These are phyloP conservation scores for Odontarrhena argentea DNA, from an alignment of 345 rosid species.

Conservation along the genomic window DNA sequence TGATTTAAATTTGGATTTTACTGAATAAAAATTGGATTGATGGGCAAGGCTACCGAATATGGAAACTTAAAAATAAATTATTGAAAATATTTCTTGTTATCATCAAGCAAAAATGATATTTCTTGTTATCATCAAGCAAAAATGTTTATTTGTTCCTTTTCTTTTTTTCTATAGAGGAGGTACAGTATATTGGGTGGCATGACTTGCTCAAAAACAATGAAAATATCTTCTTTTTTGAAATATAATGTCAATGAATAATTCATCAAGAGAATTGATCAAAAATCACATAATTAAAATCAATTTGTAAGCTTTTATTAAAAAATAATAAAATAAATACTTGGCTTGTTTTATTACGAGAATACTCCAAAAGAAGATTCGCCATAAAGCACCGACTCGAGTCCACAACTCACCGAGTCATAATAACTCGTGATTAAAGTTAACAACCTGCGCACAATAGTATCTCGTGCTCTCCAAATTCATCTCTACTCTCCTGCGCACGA, in stretches of 20 bases:
- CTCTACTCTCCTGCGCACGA: slow-evolving; percentile 10
- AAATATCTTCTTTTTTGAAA: too few relatives aligned
- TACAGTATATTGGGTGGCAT: not conserved
- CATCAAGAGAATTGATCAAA: slow-evolving; percentile 13
- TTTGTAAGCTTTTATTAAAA: not conserved
- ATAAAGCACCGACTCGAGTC: slow-evolving; percentile 8
- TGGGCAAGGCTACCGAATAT: slow-evolving; percentile 20
- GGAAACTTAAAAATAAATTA: slow-evolving; percentile 19
- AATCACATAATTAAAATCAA: not conserved
- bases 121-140: too few relatives aligned
- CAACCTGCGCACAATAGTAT: slow-evolving; percentile 25
- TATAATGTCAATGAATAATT: not conserved
- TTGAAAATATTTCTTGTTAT: not conserved
- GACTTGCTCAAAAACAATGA: slow-evolving; percentile 19
- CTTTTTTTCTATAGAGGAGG: not conserved
- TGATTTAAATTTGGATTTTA: not conserved
- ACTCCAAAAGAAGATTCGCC: slow-evolving; percentile 29
- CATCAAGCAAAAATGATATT: not conserved
- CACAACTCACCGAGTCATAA: slow-evolving; percentile 17
- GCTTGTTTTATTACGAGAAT: not conserved
- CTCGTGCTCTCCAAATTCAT: not conserved
- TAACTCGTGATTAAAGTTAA: slow-evolving; percentile 14
- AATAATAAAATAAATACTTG: not conserved
- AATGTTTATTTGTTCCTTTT: not conserved
- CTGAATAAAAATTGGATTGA: slow-evolving; percentile 14